phyloP scores from a whole-genome alignment of 108 stramenopile species.

The Thalassiosira profunda region DNA sequence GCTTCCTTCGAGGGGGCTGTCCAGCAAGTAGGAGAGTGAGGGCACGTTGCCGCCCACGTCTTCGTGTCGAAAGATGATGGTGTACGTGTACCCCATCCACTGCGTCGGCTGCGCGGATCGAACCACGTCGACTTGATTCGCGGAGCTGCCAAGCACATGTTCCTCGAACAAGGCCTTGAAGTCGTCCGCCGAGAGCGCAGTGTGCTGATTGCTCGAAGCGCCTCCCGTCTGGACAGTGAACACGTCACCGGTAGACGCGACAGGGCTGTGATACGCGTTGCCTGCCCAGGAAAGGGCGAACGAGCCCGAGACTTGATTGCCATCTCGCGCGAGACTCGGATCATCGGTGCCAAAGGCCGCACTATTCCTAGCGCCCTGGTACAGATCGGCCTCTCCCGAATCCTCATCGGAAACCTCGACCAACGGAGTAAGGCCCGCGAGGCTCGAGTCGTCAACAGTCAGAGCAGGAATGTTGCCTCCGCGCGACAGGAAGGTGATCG shows the following conservation, averaged over 20 bases:
- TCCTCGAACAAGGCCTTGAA: conserved; percentile 57
- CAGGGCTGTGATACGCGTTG: conserved; percentile 34
- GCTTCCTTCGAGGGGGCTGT: conserved; percentile 21
- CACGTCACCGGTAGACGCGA: conserved; percentile 27
- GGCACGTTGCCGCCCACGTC: conserved; percentile 70
- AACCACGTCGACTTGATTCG: conserved; percentile 48
- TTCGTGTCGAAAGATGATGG: conserved; percentile 59
- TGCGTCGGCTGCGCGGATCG: conserved; percentile 55
- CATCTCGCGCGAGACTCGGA: conserved; percentile 57
- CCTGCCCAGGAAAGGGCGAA: conserved; percentile 61
- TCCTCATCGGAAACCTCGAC: conserved; percentile 52
- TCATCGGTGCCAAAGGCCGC: conserved; percentile 38
- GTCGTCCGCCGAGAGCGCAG: conserved; percentile 55
- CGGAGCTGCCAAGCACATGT: conserved; percentile 38
- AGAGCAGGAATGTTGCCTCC: conserved; percentile 76
- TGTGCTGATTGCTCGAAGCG: conserved; percentile 37
- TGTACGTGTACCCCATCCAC: conserved; percentile 67
- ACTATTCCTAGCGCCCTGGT: conserved; percentile 39
- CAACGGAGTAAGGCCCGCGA: conserved; percentile 26
- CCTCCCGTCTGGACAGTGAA: conserved; percentile 54
- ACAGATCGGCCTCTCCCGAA: conserved; percentile 44
- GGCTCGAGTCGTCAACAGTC: conserved; percentile 19
- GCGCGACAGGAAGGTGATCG: conserved; percentile 66
- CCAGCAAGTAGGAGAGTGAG: conserved; percentile 20
- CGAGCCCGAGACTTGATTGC: conserved; percentile 81